These are phyloP conservation scores for Paxillus rubicundulus DNA, from an alignment of 768 basidiomycete species.

Conservation along the genomic window DNA sequence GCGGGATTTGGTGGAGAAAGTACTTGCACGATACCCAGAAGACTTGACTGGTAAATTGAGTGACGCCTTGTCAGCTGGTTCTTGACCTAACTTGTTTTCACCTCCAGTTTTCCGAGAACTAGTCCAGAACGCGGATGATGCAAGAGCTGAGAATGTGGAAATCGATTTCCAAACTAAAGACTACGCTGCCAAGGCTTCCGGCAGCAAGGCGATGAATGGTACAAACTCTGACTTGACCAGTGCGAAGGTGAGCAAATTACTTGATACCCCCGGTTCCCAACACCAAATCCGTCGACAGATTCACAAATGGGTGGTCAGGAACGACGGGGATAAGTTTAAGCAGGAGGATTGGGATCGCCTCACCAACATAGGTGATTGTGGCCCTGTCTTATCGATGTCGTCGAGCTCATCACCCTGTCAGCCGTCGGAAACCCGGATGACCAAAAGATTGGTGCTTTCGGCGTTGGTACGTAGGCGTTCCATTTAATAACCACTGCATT, in stretches of 20 bases:
- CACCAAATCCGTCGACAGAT: background rate
- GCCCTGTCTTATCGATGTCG: background rate
- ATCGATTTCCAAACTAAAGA: constrained; percentile 35
- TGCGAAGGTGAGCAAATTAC: background rate
- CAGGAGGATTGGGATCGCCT: constrained; percentile 47
- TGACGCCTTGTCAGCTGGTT: background rate
- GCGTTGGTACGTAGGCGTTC: constrained; percentile 24
- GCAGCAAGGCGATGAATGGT: background rate
- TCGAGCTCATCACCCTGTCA: constrained; percentile 4
- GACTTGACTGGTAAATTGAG: constrained; percentile 11
- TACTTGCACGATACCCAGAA: constrained; percentile 16
- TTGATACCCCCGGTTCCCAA: background rate
- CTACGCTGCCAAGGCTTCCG: background rate
- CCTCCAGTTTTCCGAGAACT: constrained; percentile 45
- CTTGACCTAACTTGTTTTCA: background rate
- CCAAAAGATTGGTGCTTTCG: constrained; percentile 49
- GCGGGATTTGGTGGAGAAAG: constrained; percentile 15
- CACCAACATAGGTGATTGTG: constrained; percentile 40
- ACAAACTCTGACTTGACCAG: background rate
- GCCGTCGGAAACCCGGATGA: constrained; percentile 55
- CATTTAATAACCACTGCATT: background rate
- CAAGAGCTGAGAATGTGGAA: constrained; percentile 32
- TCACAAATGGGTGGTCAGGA: constrained; percentile 40
- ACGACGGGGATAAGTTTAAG: constrained; percentile 47
- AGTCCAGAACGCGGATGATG: constrained; percentile 55